Evolutionary conservation across 2,329 filamentous ascomycete species (phyloP), one percentile per base, ranked within the genome.

Genomic region (Cordyceps javanica): DNA sequence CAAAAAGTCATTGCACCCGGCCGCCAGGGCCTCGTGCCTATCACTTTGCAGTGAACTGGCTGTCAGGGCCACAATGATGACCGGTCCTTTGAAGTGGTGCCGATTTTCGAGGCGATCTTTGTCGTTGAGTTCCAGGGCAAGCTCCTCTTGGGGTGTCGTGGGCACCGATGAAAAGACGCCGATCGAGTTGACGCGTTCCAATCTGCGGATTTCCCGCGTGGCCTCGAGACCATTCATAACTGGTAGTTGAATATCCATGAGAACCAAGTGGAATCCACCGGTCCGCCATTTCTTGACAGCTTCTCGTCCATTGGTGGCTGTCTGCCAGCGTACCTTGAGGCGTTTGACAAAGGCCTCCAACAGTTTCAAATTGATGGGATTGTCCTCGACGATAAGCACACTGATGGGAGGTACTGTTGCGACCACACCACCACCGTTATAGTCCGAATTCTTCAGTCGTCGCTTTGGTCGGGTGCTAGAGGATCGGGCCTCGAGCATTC

Each of bases 181-280:
- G 62, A 97, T 96, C 6, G 87, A 88, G 70, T 97, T 97, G 61
- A 96, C 82, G 52, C 90, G 82, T 73, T 99, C 94, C 39, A 97
- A 75, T 55, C 94, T 79, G 54, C 94, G 82, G 57, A 99, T 99
- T 74, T 97, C 94, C 63, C 93, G 90, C 0, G 94, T 97, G 16
- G 94, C 94, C 61, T 97, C 91, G 30, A 99, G 77, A 1, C 94
- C 94, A 64, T 88, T 96, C 92, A 99, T 97, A 66, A 97, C 87
- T 5, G 94, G 94, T 58, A 99, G 80, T 70, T 97, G 94, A 63
- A 99, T 97, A 70, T 99, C 94, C 94, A 99, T 99, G 56, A 99
- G 77, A 16, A 99, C 94, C 62, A 99, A 75, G 74, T 99, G 94
- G 68, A 96, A 97, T 0, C 94, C 94, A 36, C 94, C 94, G 5